Evolutionary conservation across 2,329 filamentous ascomycete genomes (phyloP), one percentile per base, ranked within the genome.

Genomic region (Aureobasidium sp.): DNA sequence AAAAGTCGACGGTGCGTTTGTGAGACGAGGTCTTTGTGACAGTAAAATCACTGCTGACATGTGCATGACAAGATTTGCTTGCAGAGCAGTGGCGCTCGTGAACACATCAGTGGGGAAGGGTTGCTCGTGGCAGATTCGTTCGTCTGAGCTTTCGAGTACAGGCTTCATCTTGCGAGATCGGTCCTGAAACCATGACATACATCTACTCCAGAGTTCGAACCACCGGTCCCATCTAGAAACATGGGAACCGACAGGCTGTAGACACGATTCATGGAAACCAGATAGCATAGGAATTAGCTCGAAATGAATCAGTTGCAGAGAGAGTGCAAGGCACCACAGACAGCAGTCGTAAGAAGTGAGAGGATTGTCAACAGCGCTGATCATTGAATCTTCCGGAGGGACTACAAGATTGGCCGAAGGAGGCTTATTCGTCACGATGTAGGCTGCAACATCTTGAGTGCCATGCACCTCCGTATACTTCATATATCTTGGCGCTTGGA

Each of bases 101-200:
- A 42, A 55, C 51, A 55, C 51, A 55, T 55, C 51, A 9, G 44
- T 44, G 37, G 51, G 51, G 29, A 55, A 55, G 16, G 51, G 37
- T 55, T 44, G 51, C 6, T 55, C 21, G 37, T 30, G 14, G 6
- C 10, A 14, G 16, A 5, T 3, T n/a, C 11, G 16, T 32, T 44
- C 39, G 11, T 55, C 51, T 14, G 39, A 30, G 27, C 51, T 44
- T 34, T 55, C 51, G 16, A 55, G 51, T 27, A 55, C 39, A 44
- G 51, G 51, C 27, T 14, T 55, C 51, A 55, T 55, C 51, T 55
- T 55, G 37, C 27, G 51, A 55, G 51, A 39, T 42, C 51, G 51
- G 16, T 55, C 51, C 37, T 55, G 51, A n/a, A 55, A 55, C 51
- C 51, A 55, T 25, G 51, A 29, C 37, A 55, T 44, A 25, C 51